Conservation (phyloP, 2,329 filamentous ascomycete genomes). For the Aciculosporium take region DNA sequence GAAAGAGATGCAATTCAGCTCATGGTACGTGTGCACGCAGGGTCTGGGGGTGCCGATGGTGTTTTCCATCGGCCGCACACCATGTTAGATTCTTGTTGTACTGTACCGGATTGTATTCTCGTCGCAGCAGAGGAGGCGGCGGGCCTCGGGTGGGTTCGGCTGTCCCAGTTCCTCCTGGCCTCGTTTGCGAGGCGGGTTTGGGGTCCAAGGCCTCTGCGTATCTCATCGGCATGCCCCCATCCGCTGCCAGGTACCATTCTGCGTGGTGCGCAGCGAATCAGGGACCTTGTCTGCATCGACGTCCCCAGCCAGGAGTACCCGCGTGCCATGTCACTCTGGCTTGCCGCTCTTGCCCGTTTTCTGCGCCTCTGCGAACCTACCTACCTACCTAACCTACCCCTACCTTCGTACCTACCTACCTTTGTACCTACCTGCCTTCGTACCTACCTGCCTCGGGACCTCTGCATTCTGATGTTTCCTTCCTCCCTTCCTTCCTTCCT, state of each 20-base stretch:
- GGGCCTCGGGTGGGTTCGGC: background rate
- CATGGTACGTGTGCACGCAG: too few species aligned
- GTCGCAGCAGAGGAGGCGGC: background rate
- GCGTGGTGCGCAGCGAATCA: background rate
- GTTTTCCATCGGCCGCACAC: too few species aligned
- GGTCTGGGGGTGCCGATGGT: too few species aligned
- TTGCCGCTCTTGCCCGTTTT: constrained; percentile 4
- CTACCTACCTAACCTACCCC: too few species aligned
- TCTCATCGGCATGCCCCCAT: constrained; percentile 1
- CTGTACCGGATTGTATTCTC: too few species aligned
- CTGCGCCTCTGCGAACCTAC: background rate
- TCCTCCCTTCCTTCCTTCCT: background rate
- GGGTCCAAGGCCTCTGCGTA: constrained; percentile 4
- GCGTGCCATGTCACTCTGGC: background rate
- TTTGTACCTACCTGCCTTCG: too few species aligned
- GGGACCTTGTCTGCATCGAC: constrained; percentile 7
- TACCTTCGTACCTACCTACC: too few species aligned
- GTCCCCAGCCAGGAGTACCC: constrained; percentile 2
- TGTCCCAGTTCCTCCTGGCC: background rate
- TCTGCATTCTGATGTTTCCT: too few species aligned
- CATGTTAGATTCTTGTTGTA: too few species aligned
- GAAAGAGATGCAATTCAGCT: too few species aligned
- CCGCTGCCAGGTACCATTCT: constrained; percentile 6
- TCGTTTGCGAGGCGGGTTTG: background rate
- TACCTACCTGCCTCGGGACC: too few species aligned